Base-by-base conservation (phyloP, 2,329 filamentous ascomycete genomes). In the Tolypocladium inflatum region DNA sequence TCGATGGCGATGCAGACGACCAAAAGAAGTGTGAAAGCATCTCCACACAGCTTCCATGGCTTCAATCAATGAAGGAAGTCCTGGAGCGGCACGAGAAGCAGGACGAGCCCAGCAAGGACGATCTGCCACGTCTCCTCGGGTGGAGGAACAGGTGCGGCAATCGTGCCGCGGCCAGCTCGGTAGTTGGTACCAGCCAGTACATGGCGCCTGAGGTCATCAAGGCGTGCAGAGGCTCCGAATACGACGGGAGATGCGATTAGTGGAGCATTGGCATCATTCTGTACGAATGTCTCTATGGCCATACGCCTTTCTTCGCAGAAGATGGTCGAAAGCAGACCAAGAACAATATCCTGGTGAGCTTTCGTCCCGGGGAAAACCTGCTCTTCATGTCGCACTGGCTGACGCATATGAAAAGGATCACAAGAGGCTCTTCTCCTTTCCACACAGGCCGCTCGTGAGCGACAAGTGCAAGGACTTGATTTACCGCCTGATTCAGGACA, bases 121-220 rank as follows among this genome's bases (percentile, higher is more conserved):
- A 71, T 53, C 63, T 75, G 15, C 64, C 66, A 51, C 64, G 63
- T 61, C 76, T 92, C 55, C 73, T 92, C 52, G 80, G 81, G 60
- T 91, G 86, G 87, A 82, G 89, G 51, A 86, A 91, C 67, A 78
- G 80, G 19, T 81, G 79, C 61, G 82, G 88, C 33, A 87, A 86
- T 63, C 85, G 91, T 43, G 82, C 83, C 39, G 81, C 90, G 39
- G 93, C 93, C 1, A 84, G 86, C 64, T 96, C 91, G 52, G 86
- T 96, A 1, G 93, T 97, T 13, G 93, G 93, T 2, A 97, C 94
- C 2, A 96, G 91, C 70, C 93, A 97, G 69, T 97, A 97, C 76
- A 97, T 97, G 94, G 93, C 94, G 0, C 93, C 93, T 2, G 94
- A 97, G 75, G 90, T 97, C 90, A 92, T 35, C 82, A 91, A 54